These are phyloP conservation scores for Coemansia nantahalensis DNA, from an alignment of 192 early-diverging fungal genomes.

Conservation along the genomic window DNA sequence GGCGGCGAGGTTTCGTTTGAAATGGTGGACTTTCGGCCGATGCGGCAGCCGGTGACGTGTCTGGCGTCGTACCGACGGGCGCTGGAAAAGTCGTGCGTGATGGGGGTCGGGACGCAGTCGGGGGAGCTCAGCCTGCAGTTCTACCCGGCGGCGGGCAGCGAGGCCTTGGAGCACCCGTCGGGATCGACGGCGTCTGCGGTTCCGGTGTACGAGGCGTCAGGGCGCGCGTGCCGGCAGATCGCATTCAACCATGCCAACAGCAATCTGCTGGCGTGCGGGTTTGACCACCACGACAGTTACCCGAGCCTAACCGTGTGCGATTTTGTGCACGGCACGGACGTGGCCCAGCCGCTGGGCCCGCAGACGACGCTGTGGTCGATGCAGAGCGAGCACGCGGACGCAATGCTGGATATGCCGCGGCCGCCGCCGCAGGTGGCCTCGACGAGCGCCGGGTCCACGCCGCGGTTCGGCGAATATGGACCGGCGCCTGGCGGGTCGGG, in stretches of 20 bases:
- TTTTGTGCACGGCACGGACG: conserved; percentile 26
- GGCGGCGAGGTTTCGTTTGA: conserved; percentile 8
- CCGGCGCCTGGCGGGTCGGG: conserved; percentile 23
- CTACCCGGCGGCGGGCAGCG: conserved; percentile 6
- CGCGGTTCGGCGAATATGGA: conserved; percentile 23
- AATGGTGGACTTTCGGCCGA: conserved; percentile 15
- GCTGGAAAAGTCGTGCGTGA: conserved; percentile 18
- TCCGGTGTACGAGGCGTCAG: conserved; percentile 29
- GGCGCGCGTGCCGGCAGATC: conserved; percentile 22
- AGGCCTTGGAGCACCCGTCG: conserved; percentile 3
- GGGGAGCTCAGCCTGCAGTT: conserved; percentile 45
- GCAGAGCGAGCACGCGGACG: conserved; percentile 16
- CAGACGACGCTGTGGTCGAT: conserved; percentile 22
- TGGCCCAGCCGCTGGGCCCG: conserved; percentile 33
- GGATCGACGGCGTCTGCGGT: conserved; percentile 4
- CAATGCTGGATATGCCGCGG: background rate
- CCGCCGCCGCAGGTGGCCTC: conserved; percentile 10
- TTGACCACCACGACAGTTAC: conserved; percentile 35
- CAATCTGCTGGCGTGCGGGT: conserved; percentile 43
- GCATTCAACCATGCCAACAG: conserved; percentile 31
- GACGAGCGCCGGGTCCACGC: conserved; percentile 3
- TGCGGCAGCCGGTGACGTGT: conserved; percentile 22
- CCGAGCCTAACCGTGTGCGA: conserved; percentile 39
- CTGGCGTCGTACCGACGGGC: conserved; percentile 31
- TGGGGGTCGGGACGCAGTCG: conserved; percentile 28